Percentiles rank a stretch among this genome's conserved stretches.
phyloP scores from a whole-genome alignment of 306 rosid genomes.

The Quercus engelmannii region DNA sequence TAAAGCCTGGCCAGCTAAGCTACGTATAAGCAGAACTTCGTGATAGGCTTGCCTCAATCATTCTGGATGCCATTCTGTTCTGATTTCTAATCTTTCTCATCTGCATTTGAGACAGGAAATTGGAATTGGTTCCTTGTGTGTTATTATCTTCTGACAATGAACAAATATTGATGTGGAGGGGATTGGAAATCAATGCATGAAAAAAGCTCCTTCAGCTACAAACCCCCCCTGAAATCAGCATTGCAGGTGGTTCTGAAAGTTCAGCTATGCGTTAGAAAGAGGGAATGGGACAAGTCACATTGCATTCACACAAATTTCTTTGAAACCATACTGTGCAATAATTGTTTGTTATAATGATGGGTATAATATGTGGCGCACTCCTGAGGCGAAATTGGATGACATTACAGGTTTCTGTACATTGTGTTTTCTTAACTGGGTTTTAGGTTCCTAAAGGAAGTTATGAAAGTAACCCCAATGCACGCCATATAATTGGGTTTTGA shows the following conservation, averaged over 20 bases:
- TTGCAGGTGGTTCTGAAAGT: conserved; percentile 24
- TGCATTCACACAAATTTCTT: not conserved
- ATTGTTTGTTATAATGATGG: too few relatives aligned
- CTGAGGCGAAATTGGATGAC: too few relatives aligned
- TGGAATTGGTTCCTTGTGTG: conserved; percentile 82
- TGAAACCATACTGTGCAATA: not conserved
- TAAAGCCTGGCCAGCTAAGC: not conserved
- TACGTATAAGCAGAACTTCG: not conserved
- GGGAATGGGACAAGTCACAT: conserved; percentile 5
- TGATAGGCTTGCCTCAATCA: conserved; percentile 1
- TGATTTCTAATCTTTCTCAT: conserved; percentile 18
- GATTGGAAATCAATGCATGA: conserved; percentile 68
- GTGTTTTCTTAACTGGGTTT: too few relatives aligned
- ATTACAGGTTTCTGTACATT: too few relatives aligned
- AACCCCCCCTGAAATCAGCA: conserved; percentile 22
- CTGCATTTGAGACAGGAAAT: conserved; percentile 48
- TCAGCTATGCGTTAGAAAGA: conserved; percentile 41
- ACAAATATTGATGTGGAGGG: conserved; percentile 84
- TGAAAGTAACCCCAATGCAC: too few relatives aligned
- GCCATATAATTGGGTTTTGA: too few relatives aligned
- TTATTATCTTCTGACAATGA: conserved; percentile 82
- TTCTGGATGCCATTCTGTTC: conserved; percentile 14
- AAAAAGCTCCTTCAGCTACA: conserved; percentile 31
- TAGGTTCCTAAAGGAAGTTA: too few relatives aligned
- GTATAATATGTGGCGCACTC: too few relatives aligned